Evolutionary conservation across 306 rosid genomes (phyloP).

Genomic region (Rosa multiflora): DNA sequence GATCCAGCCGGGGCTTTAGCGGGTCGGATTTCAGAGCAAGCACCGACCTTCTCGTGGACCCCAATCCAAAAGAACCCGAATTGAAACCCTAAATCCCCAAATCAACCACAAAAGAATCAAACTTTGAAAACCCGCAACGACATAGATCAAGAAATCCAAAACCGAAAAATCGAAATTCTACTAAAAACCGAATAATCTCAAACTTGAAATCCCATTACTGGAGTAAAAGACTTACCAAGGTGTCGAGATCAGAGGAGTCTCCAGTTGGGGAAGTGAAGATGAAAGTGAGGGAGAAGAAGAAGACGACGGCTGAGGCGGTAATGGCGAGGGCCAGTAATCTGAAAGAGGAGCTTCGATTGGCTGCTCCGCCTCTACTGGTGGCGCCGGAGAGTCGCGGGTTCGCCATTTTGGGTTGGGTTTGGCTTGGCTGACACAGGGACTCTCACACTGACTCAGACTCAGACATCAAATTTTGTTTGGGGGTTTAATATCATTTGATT

Average conservation of each 20-base stretch:
- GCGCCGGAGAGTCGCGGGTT: slow-evolving; percentile 22
- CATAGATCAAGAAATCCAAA: background rate
- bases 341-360: slow-evolving; percentile 30
- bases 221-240: slow-evolving; percentile 40
- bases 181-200: background rate
- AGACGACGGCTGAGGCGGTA: slow-evolving; percentile 33
- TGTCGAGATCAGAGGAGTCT: slow-evolving; percentile 36
- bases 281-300: slow-evolving; percentile 52
- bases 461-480: background rate
- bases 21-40: slow-evolving; percentile 84
- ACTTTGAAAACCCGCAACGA: background rate
- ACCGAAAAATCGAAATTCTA: background rate
- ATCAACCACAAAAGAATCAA: background rate
- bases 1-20: slow-evolving; percentile 82
- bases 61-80: slow-evolving; percentile 43
- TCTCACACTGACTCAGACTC: background rate
- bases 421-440: background rate
- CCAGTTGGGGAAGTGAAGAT: slow-evolving; percentile 42
- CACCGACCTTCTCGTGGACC: slow-evolving; percentile 58
- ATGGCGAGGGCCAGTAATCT: slow-evolving; percentile 42
- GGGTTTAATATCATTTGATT: too few species aligned
- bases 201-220: background rate
- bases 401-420: slow-evolving; percentile 23
- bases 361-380: slow-evolving; percentile 7
- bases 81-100: slow-evolving; percentile 47